phyloP scores from a whole-genome alignment of 306 rosid genomes.

The Comarum palustre region DNA sequence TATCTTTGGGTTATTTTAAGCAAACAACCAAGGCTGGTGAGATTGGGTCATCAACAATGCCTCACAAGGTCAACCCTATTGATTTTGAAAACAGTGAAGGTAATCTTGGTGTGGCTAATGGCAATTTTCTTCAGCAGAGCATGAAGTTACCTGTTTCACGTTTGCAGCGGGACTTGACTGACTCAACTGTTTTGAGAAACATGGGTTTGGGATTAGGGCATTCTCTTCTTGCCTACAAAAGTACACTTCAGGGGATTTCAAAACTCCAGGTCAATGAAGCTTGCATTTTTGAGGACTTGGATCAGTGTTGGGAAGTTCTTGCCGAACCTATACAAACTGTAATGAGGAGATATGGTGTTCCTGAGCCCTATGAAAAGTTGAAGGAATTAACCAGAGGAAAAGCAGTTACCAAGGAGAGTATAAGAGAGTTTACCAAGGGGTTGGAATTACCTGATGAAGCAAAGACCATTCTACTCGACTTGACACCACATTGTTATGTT shows the following conservation, averaged over 20 bases:
- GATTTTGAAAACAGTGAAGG: constrained; percentile 97
- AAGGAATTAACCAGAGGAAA: constrained; percentile 85
- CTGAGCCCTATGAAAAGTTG: constrained; percentile 89
- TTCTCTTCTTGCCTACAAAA: constrained; percentile 88
- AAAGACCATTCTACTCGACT: constrained; percentile 52
- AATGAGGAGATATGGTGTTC: constrained; percentile 90
- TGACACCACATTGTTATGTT: constrained; percentile 68
- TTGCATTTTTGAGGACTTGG: constrained; percentile 71
- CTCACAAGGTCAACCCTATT: constrained; percentile 92
- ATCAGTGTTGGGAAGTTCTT: constrained; percentile 90
- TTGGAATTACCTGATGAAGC: constrained; percentile 71
- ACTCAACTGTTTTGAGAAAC: constrained; percentile 88
- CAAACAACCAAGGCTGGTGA: constrained; percentile 58
- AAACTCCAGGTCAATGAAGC: constrained; percentile 88
- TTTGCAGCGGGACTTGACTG: constrained; percentile 79
- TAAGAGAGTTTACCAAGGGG: constrained; percentile 62
- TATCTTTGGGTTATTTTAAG: constrained; percentile 60
- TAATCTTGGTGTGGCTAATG: constrained; percentile 82
- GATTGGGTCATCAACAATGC: constrained; percentile 91
- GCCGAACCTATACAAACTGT: constrained; percentile 97
- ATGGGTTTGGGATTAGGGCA: constrained; percentile 85
- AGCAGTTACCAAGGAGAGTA: constrained; percentile 71
- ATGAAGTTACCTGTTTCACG: constrained; percentile 88
- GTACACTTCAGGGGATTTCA: constrained; percentile 74
- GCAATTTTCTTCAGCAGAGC: constrained; percentile 68